Conservation (phyloP, 2,329 filamentous ascomycete genomes). For the Xylariaceae sp. region DNA sequence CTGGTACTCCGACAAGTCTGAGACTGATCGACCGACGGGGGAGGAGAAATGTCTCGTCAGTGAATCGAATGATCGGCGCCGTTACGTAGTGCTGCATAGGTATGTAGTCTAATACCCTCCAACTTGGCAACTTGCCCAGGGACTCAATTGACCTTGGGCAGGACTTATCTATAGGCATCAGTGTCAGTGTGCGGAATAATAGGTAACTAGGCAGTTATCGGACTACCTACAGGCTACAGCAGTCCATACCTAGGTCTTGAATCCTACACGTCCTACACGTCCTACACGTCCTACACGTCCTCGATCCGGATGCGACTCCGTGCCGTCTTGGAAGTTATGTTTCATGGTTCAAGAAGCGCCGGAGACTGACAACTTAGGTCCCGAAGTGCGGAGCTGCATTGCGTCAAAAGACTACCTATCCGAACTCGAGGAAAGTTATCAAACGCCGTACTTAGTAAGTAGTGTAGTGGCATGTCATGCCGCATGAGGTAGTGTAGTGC, state of each 20-base stretch:
- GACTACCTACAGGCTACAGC: too few relatives aligned
- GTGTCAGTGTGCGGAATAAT: too few relatives aligned
- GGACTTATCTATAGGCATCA: neutral
- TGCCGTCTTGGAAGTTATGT: too few relatives aligned
- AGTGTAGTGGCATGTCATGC: neutral
- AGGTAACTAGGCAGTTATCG: too few relatives aligned
- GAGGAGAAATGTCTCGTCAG: neutral
- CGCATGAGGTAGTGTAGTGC: neutral
- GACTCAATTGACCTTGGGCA: neutral
- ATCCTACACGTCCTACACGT: too few relatives aligned
- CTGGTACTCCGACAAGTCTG: neutral
- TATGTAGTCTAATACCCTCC: neutral
- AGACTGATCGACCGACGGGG: neutral
- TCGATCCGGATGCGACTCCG: too few relatives aligned
- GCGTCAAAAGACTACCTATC: too few relatives aligned
- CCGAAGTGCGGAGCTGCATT: too few relatives aligned
- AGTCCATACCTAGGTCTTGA: too few relatives aligned
- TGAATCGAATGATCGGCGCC: neutral
- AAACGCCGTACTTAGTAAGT: neutral
- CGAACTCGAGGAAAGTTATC: neutral
- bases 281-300: too few relatives aligned
- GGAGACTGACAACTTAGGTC: too few relatives aligned
- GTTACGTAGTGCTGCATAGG: neutral
- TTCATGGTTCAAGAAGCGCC: too few relatives aligned
- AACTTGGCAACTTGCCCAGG: slow-evolving; percentile 3